phyloP scores from a whole-genome alignment of 202 grass and related monocot genomes.

The Dendrocalamus latiflorus region DNA sequence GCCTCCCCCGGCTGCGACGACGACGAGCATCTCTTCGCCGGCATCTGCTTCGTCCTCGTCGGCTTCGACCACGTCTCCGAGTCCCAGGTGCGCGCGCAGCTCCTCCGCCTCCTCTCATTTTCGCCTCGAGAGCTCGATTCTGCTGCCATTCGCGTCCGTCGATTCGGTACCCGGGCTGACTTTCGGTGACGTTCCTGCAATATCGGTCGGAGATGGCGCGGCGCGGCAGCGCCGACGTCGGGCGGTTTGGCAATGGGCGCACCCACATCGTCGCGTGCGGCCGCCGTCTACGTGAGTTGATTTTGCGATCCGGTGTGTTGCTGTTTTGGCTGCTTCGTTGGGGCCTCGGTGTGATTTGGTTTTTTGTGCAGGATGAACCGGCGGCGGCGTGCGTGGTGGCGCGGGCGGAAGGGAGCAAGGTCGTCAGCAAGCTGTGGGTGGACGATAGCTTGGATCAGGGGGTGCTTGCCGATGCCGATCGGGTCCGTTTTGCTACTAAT shows the following conservation, averaged over 20 bases:
- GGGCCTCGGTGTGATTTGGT: not conserved
- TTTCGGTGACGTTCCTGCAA: constrained; percentile 26
- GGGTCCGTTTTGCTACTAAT: too few relatives aligned
- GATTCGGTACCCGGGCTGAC: not conserved
- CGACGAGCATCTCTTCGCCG: constrained; percentile 56
- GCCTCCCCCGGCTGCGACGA: constrained; percentile 22
- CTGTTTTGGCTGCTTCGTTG: not conserved
- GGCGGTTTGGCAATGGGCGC: constrained; percentile 37
- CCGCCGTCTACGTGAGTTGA: constrained; percentile 66
- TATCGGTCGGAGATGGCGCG: constrained; percentile 66
- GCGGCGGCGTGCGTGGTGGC: constrained; percentile 51
- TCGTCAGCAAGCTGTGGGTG: constrained; percentile 71
- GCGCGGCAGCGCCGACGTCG: constrained; percentile 56
- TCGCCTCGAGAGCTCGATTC: not conserved
- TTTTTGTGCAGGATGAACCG: constrained; percentile 53
- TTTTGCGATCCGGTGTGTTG: not conserved
- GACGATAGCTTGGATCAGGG: too few relatives aligned
- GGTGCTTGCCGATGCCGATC: too few relatives aligned
- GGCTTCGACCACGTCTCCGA: too few relatives aligned
- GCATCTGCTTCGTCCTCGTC: constrained; percentile 70
- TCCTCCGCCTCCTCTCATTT: not conserved
- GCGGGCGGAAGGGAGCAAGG: constrained; percentile 55
- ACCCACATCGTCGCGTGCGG: constrained; percentile 72
- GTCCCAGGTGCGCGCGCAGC: constrained; percentile 46
- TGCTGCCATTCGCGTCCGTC: not conserved